These are phyloP conservation scores for Ustilago nuda DNA, from an alignment of 1,284 basidiomycete species.

Conservation along the genomic window DNA sequence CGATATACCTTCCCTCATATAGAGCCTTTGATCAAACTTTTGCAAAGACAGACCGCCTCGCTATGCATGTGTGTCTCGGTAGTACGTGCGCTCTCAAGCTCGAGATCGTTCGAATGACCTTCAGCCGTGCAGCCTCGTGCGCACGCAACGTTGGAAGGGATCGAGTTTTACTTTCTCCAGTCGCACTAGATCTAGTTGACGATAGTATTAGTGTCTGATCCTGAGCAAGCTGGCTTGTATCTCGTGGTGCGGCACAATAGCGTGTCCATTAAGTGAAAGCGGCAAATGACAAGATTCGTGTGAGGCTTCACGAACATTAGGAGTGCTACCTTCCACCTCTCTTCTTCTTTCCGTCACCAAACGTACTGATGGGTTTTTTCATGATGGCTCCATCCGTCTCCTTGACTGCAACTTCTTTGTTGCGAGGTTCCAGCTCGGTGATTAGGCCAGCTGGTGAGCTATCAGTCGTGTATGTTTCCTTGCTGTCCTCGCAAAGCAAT, in stretches of 20 bases:
- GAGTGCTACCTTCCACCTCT: slow-evolving; percentile 26
- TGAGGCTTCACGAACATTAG: neutral
- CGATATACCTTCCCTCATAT: neutral
- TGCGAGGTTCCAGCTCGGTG: slow-evolving; percentile 4
- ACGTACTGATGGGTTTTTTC: slow-evolving; percentile 20
- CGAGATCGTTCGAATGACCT: no score
- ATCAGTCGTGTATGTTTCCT: slow-evolving; percentile 30
- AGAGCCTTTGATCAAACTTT: neutral
- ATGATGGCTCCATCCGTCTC: neutral
- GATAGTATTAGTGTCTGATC: neutral
- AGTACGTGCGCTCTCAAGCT: no score
- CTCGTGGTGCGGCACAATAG: neutral
- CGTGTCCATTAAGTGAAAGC: neutral
- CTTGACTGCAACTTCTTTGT: neutral
- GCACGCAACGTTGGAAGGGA: no score
- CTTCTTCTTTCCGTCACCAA: slow-evolving; percentile 37
- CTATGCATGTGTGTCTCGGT: no score
- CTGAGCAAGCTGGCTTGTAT: neutral
- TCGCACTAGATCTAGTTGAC: no score
- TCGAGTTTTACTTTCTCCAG: no score
- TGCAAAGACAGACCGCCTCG: no score
- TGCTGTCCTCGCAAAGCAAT: slow-evolving; percentile 37
- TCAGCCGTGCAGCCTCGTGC: no score
- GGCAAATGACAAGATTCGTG: neutral
- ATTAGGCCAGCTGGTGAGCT: neutral